phyloP scores from a whole-genome alignment of 2,329 filamentous ascomycete species.

The Sporothrix sp. region DNA sequence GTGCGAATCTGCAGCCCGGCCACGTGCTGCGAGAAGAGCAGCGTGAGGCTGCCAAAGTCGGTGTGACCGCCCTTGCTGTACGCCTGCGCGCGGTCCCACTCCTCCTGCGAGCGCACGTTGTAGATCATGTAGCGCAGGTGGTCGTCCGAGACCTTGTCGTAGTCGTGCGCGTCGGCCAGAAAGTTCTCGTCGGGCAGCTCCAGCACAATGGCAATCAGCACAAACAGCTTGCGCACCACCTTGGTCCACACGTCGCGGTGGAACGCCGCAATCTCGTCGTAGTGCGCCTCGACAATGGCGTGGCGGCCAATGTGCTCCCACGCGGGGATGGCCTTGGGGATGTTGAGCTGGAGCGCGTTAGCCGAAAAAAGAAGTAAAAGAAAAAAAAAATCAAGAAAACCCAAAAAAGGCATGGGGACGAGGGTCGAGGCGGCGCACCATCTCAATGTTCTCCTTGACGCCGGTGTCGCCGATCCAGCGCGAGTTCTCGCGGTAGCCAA shows the following conservation, averaged over 20 bases:
- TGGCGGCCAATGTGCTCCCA: conserved; percentile 17
- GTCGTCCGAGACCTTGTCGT: conserved; percentile 39
- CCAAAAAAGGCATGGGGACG: too few relatives aligned
- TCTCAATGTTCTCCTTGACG: conserved; percentile 41
- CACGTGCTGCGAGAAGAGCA: conserved; percentile 74
- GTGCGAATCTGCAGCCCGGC: conserved; percentile 76
- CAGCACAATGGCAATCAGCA: conserved; percentile 33
- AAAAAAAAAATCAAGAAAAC: background rate
- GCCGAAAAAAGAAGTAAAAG: background rate
- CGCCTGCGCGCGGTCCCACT: conserved; percentile 23
- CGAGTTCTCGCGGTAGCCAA: conserved; percentile 34
- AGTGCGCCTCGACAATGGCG: conserved; percentile 29
- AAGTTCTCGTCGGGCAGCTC: conserved; percentile 40
- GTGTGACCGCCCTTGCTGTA: conserved; percentile 61
- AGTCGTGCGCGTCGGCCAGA: conserved; percentile 42
- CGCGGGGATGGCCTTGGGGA: conserved; percentile 33
- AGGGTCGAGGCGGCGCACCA: conserved; percentile 24
- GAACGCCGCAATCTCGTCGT: conserved; percentile 36
- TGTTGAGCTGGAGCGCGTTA: conserved; percentile 27
- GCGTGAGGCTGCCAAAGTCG: conserved; percentile 64
- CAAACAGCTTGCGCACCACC: conserved; percentile 17
- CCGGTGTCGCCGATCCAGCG: conserved; percentile 26
- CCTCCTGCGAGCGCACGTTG: conserved; percentile 31
- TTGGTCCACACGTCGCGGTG: conserved; percentile 26
- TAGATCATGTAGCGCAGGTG: conserved; percentile 48